Conservation (phyloP, 2,329 filamentous ascomycete species). For the Botrytis sinoallii region DNA sequence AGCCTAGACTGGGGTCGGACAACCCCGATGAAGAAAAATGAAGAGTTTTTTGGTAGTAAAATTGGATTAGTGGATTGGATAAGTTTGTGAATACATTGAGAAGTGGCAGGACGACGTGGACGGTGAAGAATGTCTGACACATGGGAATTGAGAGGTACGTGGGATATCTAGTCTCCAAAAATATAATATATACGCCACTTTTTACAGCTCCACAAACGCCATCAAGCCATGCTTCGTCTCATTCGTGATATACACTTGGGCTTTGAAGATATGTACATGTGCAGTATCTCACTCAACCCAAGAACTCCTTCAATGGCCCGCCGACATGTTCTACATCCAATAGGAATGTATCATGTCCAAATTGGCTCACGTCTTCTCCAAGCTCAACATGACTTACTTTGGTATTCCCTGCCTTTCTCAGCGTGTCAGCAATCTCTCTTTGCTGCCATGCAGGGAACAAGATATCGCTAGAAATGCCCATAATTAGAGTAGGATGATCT, state of each 20-base stretch:
- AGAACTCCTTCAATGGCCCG: constrained; percentile 74
- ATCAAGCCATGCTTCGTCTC: constrained; percentile 11
- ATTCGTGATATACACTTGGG: constrained; percentile 6
- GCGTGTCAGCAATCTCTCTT: constrained; percentile 82
- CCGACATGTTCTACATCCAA: constrained; percentile 91
- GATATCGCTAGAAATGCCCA: constrained; percentile 94
- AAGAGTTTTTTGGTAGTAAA: neutral
- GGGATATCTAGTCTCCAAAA: neutral
- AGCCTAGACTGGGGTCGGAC: constrained; percentile 15
- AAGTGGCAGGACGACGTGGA: neutral
- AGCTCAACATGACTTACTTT: constrained; percentile 85
- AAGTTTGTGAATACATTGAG: neutral
- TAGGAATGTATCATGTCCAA: constrained; percentile 95
- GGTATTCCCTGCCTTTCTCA: constrained; percentile 73
- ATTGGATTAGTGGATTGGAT: constrained; percentile 5
- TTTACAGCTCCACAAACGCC: constrained; percentile 18
- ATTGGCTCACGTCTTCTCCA: constrained; percentile 89
- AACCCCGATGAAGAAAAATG: constrained; percentile 15
- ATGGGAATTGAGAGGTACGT: neutral
- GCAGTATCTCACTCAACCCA: constrained; percentile 45
- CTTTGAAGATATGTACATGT: neutral
- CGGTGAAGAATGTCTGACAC: constrained; percentile 4
- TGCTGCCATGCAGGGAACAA: constrained; percentile 98
- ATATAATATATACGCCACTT: constrained; percentile 13
- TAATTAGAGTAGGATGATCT: constrained; percentile 78